A percentile compares a stretch with the other conserved stretches of the same genome.
phyloP scores from a whole-genome alignment of 2,329 filamentous ascomycete species.

The Didymella sp. region DNA sequence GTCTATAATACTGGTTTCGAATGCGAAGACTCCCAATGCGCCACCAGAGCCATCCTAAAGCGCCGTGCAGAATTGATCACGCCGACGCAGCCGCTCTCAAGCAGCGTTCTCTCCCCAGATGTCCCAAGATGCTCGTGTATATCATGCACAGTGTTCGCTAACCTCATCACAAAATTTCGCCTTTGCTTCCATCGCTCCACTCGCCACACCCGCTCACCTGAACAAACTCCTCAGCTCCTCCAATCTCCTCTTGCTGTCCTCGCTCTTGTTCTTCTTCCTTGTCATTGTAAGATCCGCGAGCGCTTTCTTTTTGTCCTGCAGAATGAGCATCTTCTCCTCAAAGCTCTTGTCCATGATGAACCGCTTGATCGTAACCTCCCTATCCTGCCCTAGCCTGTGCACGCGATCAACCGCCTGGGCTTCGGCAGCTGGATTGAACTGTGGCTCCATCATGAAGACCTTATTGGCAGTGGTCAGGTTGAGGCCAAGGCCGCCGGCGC shows the following conservation, averaged over 20 bases:
- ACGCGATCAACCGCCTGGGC: constrained; percentile 94
- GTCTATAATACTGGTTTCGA: too few relatives aligned
- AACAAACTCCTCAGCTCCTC: constrained; percentile 68
- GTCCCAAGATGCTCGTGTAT: not conserved
- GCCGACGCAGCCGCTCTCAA: not conserved
- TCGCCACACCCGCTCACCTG: constrained; percentile 10
- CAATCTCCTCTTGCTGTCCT: constrained; percentile 70
- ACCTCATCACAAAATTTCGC: not conserved
- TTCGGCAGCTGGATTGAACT: constrained; percentile 95
- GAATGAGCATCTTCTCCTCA: constrained; percentile 88
- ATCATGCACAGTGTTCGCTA: not conserved
- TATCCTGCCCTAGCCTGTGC: constrained; percentile 69
- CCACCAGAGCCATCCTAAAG: not conserved
- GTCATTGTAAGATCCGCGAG: constrained; percentile 77
- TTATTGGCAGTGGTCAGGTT: constrained; percentile 86
- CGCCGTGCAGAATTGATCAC: not conserved
- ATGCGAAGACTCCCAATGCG: not conserved
- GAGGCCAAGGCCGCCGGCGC: constrained; percentile 87
- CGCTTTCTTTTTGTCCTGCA: constrained; percentile 93
- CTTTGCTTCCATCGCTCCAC: not conserved
- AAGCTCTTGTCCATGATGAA: constrained; percentile 92
- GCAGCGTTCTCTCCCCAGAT: not conserved
- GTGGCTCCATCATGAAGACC: constrained; percentile 97
- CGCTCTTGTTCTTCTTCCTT: constrained; percentile 62
- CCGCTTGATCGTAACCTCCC: constrained; percentile 84